Base-by-base conservation (phyloP, 163 green algal genomes). In the Volvox carteri region DNA sequence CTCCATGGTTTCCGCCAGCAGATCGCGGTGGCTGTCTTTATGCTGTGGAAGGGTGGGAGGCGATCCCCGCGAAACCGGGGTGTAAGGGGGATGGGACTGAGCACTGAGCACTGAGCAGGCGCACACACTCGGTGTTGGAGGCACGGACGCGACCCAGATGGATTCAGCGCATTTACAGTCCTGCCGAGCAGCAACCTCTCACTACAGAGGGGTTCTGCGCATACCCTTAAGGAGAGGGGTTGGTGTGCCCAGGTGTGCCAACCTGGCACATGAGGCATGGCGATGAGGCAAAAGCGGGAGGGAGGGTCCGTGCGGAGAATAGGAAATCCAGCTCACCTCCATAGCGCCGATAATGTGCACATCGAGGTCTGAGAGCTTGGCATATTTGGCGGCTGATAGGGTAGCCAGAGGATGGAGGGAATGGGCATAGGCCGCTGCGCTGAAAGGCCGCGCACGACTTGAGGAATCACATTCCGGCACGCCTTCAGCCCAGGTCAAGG, bases 1-100 rank as follows among this genome's bases (percentile, higher is more conserved):
- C 48, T 79, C 65, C 81, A 87, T 87, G 12, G 81, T 87, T 37
- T 80, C 46, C 35, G 81, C 81, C 33, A 87, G 67, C 6, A 87
- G 67, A 65, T 87, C 81, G 1, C 67, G 41, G 41, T 77, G 79
- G 7, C 7, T 48, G 42, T 86, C 78, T 1, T 41, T 41, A 8
- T 62, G 62, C 78, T 86, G 78, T 39, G 6, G 19, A 19, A 33
- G 6, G 18, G 33, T 25, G 11, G 58, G 58, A 7, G 58, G 58
- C 58, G 9, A n/a, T 5, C 23, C 23, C 56, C 56, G n/a, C 56
- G 56, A 23, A 68, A 23, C 28, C 56, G 56, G n/a, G n/a, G n/a
- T n/a, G n/a, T n/a, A n/a, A n/a, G n/a, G n/a, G n/a, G n/a, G n/a
- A n/a, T n/a, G n/a, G n/a, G n/a, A n/a, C n/a, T n/a, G n/a, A n/a